phyloP scores from a whole-genome alignment of 257 asterid species.

The Cruciata laevipes region DNA sequence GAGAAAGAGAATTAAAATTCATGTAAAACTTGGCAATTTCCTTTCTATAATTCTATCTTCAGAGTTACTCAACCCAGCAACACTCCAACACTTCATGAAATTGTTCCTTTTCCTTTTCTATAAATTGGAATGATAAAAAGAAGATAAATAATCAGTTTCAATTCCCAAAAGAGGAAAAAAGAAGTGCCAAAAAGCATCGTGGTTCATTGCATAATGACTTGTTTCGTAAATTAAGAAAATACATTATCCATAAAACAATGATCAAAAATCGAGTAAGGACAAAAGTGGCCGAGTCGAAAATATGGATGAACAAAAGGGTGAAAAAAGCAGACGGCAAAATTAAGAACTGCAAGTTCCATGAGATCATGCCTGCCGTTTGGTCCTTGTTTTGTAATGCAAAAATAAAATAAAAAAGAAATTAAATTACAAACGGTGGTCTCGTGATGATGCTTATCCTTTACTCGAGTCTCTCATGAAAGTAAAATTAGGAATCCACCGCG shows the following conservation, averaged over 20 bases:
- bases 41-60: not conserved
- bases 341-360: not conserved
- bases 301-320: not conserved
- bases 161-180: not conserved
- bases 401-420: not conserved
- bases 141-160: not conserved
- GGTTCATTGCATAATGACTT: not conserved
- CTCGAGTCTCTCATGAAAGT: not conserved
- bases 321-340: constrained; percentile 1
- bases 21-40: not conserved
- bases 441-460: not conserved
- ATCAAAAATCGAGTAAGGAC: not conserved
- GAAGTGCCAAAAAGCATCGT: not conserved
- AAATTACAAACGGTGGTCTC: not conserved
- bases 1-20: no score
- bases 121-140: not conserved
- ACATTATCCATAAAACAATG: not conserved
- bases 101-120: not conserved
- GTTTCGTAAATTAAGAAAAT: not conserved
- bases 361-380: constrained; percentile 6
- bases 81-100: not conserved
- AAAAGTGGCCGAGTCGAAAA: not conserved
- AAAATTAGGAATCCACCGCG: not conserved
- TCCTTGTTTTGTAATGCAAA: not conserved
- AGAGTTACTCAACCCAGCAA: not conserved